These are phyloP conservation scores for Fusarium azukiicola DNA, from an alignment of 2,329 filamentous ascomycete genomes.

Conservation along the genomic window DNA sequence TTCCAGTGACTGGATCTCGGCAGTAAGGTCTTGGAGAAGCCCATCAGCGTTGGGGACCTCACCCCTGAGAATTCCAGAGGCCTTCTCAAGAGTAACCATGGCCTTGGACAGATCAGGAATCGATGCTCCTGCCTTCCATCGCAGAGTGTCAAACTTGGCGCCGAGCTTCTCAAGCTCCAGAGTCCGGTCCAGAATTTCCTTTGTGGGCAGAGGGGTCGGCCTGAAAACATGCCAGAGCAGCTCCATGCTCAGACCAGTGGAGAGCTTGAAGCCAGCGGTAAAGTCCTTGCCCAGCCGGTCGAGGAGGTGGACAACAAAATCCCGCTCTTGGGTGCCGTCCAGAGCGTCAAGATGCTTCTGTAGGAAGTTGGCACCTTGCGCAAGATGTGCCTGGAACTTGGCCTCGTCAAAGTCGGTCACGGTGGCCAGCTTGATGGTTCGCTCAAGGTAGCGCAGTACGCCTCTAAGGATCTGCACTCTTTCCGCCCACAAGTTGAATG, in stretches of 20 bases:
- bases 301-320: constrained; percentile 66
- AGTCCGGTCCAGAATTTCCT: constrained; percentile 68
- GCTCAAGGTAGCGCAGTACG: constrained; percentile 76
- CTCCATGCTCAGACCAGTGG: constrained; percentile 90
- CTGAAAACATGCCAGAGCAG: constrained; percentile 87
- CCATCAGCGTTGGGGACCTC: constrained; percentile 65
- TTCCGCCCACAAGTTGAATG: constrained; percentile 58
- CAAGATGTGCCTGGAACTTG: constrained; percentile 81
- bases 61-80: constrained; percentile 75
- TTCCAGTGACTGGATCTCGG: constrained; percentile 76
- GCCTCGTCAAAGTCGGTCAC: constrained; percentile 78
- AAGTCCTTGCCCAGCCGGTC: constrained; percentile 77
- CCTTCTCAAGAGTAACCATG: constrained; percentile 75
- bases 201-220: constrained; percentile 77
- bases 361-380: constrained; percentile 70
- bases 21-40: constrained; percentile 72
- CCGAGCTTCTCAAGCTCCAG: constrained; percentile 77
- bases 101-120: constrained; percentile 75
- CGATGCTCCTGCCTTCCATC: constrained; percentile 77
- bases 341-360: constrained; percentile 56
- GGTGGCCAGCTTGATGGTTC: constrained; percentile 72
- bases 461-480: constrained; percentile 59
- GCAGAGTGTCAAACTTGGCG: constrained; percentile 78
- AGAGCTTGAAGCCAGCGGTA: constrained; percentile 84
- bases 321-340: constrained; percentile 52